Percentiles rank a stretch among this genome's conserved stretches.
These are phyloP conservation scores for Metahyphopichia silvanorum DNA, from an alignment of 805 yeast species.

Conservation along the genomic window DNA sequence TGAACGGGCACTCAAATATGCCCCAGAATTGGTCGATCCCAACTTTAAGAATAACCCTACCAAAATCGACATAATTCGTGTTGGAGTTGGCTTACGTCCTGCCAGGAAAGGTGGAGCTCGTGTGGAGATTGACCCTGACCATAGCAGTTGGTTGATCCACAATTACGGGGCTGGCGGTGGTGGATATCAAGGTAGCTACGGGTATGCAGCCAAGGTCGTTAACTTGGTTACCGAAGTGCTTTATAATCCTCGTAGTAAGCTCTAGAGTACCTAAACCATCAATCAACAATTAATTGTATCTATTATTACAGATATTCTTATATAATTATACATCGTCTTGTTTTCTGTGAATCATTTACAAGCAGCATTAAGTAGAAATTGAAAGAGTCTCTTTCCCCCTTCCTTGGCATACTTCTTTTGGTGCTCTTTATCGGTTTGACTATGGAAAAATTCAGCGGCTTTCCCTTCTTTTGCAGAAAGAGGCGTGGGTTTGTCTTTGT, in stretches of 20 bases:
- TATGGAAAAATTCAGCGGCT: slow-evolving; percentile 22
- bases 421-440: slow-evolving; percentile 27
- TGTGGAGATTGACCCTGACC: slow-evolving; percentile 25
- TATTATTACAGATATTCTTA: too few relatives aligned
- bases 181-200: slow-evolving; percentile 73
- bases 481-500: slow-evolving; percentile 33
- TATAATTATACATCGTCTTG: too few relatives aligned
- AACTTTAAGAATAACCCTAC: slow-evolving; percentile 20
- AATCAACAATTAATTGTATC: too few relatives aligned
- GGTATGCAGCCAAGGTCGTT: slow-evolving; percentile 51
- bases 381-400: slow-evolving; percentile 17
- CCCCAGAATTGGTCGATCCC: slow-evolving; percentile 37
- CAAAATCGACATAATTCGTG: slow-evolving; percentile 26
- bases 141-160: slow-evolving; percentile 49
- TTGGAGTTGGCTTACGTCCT: slow-evolving; percentile 38
- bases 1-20: slow-evolving; percentile 39
- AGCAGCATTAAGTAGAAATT: slow-evolving; percentile 16
- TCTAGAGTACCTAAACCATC: too few relatives aligned
- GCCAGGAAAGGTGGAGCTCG: slow-evolving; percentile 33
- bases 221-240: slow-evolving; percentile 26
- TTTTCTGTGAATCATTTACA: slow-evolving; percentile 14
- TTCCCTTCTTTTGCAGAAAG: slow-evolving; percentile 21
- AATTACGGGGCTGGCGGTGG: slow-evolving; percentile 74
- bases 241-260: too few relatives aligned
- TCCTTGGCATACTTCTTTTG: slow-evolving; percentile 33